Percentiles rank a stretch among this genome's conserved stretches.
Conservation (phyloP, 768 basidiomycete species). For the Serendipita vermifera region DNA sequence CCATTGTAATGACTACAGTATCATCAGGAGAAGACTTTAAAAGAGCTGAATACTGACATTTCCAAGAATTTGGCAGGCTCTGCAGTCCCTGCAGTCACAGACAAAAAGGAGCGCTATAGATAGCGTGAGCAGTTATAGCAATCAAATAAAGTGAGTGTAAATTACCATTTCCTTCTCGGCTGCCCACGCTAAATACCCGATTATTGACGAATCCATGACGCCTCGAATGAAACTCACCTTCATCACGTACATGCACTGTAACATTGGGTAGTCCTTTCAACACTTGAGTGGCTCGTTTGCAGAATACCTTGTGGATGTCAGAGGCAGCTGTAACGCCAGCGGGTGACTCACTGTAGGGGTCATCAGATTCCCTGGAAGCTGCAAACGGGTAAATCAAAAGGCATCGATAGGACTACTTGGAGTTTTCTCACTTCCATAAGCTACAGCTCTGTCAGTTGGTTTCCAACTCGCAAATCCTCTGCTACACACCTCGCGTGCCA, state of each 20-base stretch:
- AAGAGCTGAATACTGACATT: constrained; percentile 34
- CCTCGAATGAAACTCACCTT: constrained; percentile 34
- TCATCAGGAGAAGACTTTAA: neutral
- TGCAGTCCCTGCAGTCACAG: constrained; percentile 66
- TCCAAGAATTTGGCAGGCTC: constrained; percentile 83
- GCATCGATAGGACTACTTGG: no score
- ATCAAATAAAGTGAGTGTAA: neutral
- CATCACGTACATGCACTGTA: constrained; percentile 55
- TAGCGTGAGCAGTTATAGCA: constrained; percentile 1
- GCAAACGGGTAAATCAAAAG: neutral
- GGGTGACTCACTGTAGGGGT: constrained; percentile 53
- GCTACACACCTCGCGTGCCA: constrained; percentile 53
- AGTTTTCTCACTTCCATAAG: constrained; percentile 65
- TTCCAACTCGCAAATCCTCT: neutral
- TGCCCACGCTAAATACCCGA: constrained; percentile 51
- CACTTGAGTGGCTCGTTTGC: constrained; percentile 53
- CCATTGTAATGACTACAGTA: constrained; percentile 63
- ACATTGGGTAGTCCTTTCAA: constrained; percentile 56
- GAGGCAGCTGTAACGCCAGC: neutral
- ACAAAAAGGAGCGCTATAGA: constrained; percentile 63
- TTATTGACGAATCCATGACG: neutral
- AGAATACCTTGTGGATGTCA: constrained; percentile 38
- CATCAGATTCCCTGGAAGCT: constrained; percentile 68
- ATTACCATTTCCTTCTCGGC: constrained; percentile 68
- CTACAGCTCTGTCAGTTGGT: constrained; percentile 25